Evolutionary conservation across 108 stramenopile genomes (phyloP).

Genomic region (Pinguiococcus pyrenoidosus): DNA sequence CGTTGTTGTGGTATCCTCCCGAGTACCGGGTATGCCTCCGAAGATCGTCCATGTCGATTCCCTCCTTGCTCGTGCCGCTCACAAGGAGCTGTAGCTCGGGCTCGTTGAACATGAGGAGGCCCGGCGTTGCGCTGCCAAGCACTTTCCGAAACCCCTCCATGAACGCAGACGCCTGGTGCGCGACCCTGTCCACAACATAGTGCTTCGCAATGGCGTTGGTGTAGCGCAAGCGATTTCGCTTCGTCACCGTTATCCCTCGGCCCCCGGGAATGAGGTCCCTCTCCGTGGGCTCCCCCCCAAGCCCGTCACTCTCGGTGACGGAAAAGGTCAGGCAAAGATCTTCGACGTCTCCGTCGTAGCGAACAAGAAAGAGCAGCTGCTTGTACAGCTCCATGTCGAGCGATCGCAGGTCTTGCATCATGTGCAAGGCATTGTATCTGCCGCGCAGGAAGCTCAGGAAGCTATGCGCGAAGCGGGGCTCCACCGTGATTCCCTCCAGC

Average conservation of each 20-base stretch:
- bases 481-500: constrained; percentile 86
- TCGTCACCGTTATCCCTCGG: constrained; percentile 61
- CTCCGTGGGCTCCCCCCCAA: constrained; percentile 40
- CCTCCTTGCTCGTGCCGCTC: constrained; percentile 58
- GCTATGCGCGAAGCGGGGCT: constrained; percentile 90
- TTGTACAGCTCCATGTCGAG: constrained; percentile 79
- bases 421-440: constrained; percentile 70
- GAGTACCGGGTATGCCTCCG: constrained; percentile 64
- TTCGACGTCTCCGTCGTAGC: constrained; percentile 74
- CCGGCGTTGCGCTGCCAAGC: constrained; percentile 65
- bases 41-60: constrained; percentile 78
- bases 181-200: constrained; percentile 72
- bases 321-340: constrained; percentile 84
- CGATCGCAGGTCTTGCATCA: constrained; percentile 66
- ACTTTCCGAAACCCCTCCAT: constrained; percentile 81
- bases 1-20: constrained; percentile 70
- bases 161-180: constrained; percentile 72
- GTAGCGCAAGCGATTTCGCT: constrained; percentile 61
- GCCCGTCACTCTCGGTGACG: constrained; percentile 69
- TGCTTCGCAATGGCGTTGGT: constrained; percentile 80
- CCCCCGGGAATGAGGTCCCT: constrained; percentile 78
- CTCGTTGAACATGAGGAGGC: constrained; percentile 82
- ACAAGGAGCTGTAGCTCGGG: constrained; percentile 89
- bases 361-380: constrained; percentile 87
- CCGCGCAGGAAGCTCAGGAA: constrained; percentile 82